These are phyloP conservation scores for Penicillium concentricum DNA, from an alignment of 2,329 filamentous ascomycete genomes.

Conservation along the genomic window DNA sequence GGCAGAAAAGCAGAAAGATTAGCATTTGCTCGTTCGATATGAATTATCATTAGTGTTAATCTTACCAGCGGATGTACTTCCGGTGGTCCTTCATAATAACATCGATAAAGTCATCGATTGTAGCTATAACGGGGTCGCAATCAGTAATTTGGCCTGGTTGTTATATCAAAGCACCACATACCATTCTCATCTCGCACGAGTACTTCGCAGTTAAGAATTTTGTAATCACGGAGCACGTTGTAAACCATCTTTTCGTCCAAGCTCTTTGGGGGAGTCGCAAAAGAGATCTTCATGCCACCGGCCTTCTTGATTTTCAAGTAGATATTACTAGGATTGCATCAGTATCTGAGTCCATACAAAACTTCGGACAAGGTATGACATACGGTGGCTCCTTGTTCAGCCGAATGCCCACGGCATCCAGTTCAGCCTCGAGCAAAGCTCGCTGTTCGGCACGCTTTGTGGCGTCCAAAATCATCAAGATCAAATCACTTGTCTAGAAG, in stretches of 20 bases:
- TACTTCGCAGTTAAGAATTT: constrained; percentile 96
- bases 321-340: constrained; percentile 67
- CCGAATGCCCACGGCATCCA: constrained; percentile 92
- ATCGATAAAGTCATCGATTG: constrained; percentile 97
- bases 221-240: constrained; percentile 97
- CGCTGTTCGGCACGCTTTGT: constrained; percentile 96
- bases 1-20: neutral
- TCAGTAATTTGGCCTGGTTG: neutral
- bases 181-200: constrained; percentile 88
- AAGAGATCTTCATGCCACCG: constrained; percentile 98
- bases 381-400: constrained; percentile 88
- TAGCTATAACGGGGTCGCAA: constrained; percentile 52
- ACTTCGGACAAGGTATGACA: constrained; percentile 32
- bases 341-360: neutral
- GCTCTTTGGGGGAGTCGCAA: constrained; percentile 81
- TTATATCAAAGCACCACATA: constrained; percentile 25
- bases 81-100: constrained; percentile 99
- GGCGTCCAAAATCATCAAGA: constrained; percentile 94
- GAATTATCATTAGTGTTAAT: neutral
- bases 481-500: constrained; percentile 78
- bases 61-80: constrained; percentile 82
- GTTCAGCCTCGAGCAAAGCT: constrained; percentile 80
- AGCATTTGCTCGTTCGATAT: neutral
- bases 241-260: constrained; percentile 97
- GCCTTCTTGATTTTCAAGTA: constrained; percentile 95